phyloP scores from a whole-genome alignment of 352 stramenopile genomes.

The Globisporangium perplexum region DNA sequence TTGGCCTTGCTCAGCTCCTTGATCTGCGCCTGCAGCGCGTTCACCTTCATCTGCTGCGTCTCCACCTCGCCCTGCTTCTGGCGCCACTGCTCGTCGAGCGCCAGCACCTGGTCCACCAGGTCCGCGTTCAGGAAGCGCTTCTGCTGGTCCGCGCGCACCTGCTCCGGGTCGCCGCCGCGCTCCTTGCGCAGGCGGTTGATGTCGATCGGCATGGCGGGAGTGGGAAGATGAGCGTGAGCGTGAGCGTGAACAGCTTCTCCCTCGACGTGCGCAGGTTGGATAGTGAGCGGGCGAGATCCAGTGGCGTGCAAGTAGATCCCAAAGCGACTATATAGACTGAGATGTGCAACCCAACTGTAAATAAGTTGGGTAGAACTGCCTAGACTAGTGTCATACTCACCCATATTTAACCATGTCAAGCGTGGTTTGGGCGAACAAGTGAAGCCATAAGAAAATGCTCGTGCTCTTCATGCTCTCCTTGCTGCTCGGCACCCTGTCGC shows the following conservation, averaged over 20 bases:
- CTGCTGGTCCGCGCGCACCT: slow-evolving; percentile 90
- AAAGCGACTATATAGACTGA: too few relatives aligned
- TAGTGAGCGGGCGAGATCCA: background rate
- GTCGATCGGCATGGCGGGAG: slow-evolving; percentile 93
- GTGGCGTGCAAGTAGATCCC: background rate
- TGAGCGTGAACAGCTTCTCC: too few relatives aligned
- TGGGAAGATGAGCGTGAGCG: too few relatives aligned
- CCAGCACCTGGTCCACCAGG: slow-evolving; percentile 94
- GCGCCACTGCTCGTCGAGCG: slow-evolving; percentile 89
- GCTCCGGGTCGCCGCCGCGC: slow-evolving; percentile 93
- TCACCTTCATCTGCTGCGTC: slow-evolving; percentile 84
- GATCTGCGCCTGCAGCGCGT: slow-evolving; percentile 81
- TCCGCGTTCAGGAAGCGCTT: slow-evolving; percentile 93
- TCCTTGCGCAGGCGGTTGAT: slow-evolving; percentile 96
- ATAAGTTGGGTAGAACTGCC: too few relatives aligned
- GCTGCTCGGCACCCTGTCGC: too few relatives aligned
- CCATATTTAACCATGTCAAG: too few relatives aligned
- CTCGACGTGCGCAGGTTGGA: too few relatives aligned
- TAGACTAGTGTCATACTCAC: too few relatives aligned
- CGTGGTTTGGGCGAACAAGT: too few relatives aligned
- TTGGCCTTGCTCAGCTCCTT: slow-evolving; percentile 88
- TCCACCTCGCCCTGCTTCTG: slow-evolving; percentile 84
- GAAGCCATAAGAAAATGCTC: slow-evolving; percentile 1
- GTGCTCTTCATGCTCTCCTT: background rate
- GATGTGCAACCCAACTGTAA: too few relatives aligned